phyloP scores from a whole-genome alignment of 768 basidiomycete species.

The Tulasnella sp. region DNA sequence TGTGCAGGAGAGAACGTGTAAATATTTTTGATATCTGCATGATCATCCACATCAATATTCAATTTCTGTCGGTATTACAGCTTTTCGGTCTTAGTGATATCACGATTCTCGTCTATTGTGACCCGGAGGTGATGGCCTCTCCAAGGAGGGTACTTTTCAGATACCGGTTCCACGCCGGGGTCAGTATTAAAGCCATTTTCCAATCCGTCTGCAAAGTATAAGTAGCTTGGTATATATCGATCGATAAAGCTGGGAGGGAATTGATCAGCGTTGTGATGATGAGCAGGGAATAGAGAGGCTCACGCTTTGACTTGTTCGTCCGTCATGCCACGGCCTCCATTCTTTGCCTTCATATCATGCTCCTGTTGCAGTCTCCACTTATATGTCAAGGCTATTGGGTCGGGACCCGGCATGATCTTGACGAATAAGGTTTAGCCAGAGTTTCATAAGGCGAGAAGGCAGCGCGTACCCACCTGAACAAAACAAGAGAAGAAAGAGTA shows the following conservation, averaged over 20 bases:
- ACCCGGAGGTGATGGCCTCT: not conserved
- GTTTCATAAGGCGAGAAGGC: not conserved
- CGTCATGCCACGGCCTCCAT: slow-evolving; percentile 82
- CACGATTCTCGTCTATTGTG: not conserved
- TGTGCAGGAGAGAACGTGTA: not conserved
- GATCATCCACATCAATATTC: not conserved
- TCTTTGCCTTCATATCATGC: slow-evolving; percentile 70
- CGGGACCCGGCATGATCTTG: slow-evolving; percentile 21
- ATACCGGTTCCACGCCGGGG: not conserved
- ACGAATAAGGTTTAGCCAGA: not conserved
- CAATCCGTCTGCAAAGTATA: slow-evolving; percentile 66
- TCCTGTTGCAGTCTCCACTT: slow-evolving; percentile 87
- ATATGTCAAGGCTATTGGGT: slow-evolving; percentile 48
- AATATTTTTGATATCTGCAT: not conserved
- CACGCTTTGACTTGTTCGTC: slow-evolving; percentile 60
- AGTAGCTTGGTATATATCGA: slow-evolving; percentile 89
- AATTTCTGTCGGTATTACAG: not conserved
- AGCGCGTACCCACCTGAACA: slow-evolving; percentile 48
- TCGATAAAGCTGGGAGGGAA: slow-evolving; percentile 57
- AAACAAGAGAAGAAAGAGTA: slow-evolving; percentile 66
- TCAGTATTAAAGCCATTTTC: slow-evolving; percentile 4
- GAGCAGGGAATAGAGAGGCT: slow-evolving; percentile 14
- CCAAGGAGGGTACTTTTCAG: not conserved
- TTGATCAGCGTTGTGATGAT: slow-evolving; percentile 2
- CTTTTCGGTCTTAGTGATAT: not conserved